These are phyloP conservation scores for Panellus pusillus DNA, from an alignment of 768 basidiomycete species.

Conservation along the genomic window DNA sequence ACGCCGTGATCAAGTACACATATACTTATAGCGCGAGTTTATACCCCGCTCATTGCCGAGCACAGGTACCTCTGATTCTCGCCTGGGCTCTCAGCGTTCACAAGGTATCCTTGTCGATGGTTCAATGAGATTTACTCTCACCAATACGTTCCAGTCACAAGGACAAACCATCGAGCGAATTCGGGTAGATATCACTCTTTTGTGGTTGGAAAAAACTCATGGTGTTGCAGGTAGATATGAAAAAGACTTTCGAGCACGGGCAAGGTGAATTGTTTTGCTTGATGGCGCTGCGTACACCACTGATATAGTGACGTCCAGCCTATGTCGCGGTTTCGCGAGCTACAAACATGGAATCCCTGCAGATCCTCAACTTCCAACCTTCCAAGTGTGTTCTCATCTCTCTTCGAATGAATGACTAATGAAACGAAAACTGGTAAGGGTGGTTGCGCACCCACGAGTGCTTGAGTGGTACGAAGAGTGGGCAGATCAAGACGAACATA, in stretches of 20 bases:
- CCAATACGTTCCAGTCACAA: constrained; percentile 67
- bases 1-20: constrained; percentile 52
- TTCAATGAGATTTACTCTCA: not conserved
- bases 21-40: not conserved
- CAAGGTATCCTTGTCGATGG: not conserved
- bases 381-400: constrained; percentile 44
- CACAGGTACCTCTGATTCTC: constrained; percentile 72
- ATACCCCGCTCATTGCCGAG: not conserved
- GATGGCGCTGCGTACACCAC: too few relatives aligned
- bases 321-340: constrained; percentile 77
- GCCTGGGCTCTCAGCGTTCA: constrained; percentile 85
- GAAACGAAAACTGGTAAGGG: constrained; percentile 36
- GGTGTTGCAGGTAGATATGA: constrained; percentile 67
- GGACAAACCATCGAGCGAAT: constrained; percentile 87
- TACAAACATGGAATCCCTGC: constrained; percentile 60
- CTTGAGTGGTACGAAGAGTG: constrained; percentile 51
- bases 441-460: constrained; percentile 64
- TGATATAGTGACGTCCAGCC: constrained; percentile 33
- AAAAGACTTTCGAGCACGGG: constrained; percentile 75
- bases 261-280: constrained; percentile 48
- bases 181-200: constrained; percentile 65
- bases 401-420: not conserved
- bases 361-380: constrained; percentile 64
- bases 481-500: constrained; percentile 24
- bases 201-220: too few relatives aligned